Evolutionary conservation across 371 early-diverging fungal species (phyloP).

Genomic region (Apophysomyces trapeziformis): DNA sequence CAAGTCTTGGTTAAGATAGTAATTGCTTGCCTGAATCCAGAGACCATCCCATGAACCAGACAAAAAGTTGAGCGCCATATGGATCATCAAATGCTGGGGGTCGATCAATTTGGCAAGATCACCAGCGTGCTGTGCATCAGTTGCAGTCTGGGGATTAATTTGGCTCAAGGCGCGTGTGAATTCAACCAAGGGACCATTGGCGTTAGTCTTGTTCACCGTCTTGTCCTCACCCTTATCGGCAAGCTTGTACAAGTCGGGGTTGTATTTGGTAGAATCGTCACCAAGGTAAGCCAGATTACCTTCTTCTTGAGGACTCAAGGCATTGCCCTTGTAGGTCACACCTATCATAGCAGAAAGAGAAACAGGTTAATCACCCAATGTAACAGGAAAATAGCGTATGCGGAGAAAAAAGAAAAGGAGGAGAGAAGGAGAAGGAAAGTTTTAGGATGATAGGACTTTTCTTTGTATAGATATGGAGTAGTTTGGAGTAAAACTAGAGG

Average conservation of each 20-base stretch:
- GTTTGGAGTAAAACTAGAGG: too few species aligned
- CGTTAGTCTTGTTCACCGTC: conserved; percentile 23
- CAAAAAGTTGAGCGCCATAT: conserved; percentile 56
- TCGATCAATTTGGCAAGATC: conserved; percentile 42
- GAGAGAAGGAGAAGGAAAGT: background rate
- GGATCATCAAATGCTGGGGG: conserved; percentile 44
- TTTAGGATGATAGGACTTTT: too few species aligned
- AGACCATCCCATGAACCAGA: conserved; percentile 55
- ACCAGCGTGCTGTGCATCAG: conserved; percentile 41
- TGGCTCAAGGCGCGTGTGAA: conserved; percentile 35
- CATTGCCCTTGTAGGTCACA: conserved; percentile 48
- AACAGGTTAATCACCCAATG: background rate
- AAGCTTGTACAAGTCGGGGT: conserved; percentile 49
- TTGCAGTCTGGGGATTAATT: conserved; percentile 32
- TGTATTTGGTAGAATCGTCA: conserved; percentile 39
- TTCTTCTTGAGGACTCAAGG: conserved; percentile 27
- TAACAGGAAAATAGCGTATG: background rate
- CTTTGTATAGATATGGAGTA: too few species aligned
- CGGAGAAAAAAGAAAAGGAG: conserved; percentile 6
- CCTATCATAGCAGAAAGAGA: conserved; percentile 27
- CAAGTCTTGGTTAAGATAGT: conserved; percentile 56
- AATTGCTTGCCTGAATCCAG: conserved; percentile 60
- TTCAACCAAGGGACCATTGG: conserved; percentile 27
- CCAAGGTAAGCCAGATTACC: conserved; percentile 47
- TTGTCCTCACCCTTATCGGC: conserved; percentile 37